Conservation (phyloP, 495 filamentous ascomycete species). For the Xylaria cubensis region DNA sequence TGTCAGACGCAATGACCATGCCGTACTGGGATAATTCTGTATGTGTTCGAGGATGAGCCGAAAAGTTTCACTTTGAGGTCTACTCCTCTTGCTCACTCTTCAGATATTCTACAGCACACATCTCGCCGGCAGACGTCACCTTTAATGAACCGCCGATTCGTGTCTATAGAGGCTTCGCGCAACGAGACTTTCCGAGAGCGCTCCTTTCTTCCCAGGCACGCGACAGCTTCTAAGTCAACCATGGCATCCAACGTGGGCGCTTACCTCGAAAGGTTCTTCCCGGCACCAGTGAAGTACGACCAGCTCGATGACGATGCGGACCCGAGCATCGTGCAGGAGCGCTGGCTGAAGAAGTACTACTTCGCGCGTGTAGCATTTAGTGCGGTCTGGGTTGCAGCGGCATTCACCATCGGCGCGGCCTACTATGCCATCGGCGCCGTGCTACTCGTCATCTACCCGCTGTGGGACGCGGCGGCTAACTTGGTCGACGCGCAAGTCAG, state of each 20-base stretch:
- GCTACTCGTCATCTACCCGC: slow-evolving; percentile 26
- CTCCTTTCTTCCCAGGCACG: slow-evolving; percentile 19
- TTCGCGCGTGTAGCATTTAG: slow-evolving; percentile 21
- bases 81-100: background rate
- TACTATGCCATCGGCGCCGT: slow-evolving; percentile 18
- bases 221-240: slow-evolving; percentile 5
- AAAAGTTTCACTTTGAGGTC: background rate
- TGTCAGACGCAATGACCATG: slow-evolving; percentile 18
- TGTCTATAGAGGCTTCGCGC: slow-evolving; percentile 22
- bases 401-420: slow-evolving; percentile 22
- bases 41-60: background rate
- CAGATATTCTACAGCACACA: slow-evolving; percentile 2
- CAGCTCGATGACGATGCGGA: slow-evolving; percentile 21
- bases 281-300: slow-evolving; percentile 13
- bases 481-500: slow-evolving; percentile 25
- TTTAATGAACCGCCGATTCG: slow-evolving; percentile 26
- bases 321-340: slow-evolving; percentile 8
- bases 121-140: slow-evolving; percentile 1
- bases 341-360: slow-evolving; percentile 30
- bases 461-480: slow-evolving; percentile 24
- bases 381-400: slow-evolving; percentile 21
- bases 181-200: slow-evolving; percentile 20
- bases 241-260: slow-evolving; percentile 26
- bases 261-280: slow-evolving; percentile 25
- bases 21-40: background rate